Conservation (phyloP, 257 asterid species). For the Coffea eugenioides region DNA sequence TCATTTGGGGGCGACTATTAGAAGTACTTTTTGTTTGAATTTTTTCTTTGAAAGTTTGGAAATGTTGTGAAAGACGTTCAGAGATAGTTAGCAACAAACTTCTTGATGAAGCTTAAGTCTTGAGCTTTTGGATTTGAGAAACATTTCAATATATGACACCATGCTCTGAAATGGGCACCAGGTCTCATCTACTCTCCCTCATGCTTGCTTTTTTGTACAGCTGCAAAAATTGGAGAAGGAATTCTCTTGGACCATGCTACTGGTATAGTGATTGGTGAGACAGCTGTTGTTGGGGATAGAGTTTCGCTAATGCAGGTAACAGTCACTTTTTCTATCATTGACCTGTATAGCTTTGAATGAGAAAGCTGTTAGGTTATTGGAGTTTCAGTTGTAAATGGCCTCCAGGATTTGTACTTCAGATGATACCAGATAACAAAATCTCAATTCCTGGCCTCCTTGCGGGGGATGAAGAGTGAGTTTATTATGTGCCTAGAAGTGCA, state of each 20-base stretch:
- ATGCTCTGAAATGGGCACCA: background rate
- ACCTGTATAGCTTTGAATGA: background rate
- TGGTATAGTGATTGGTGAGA: conserved; percentile 49
- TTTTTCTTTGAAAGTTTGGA: background rate
- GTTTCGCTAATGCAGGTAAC: conserved; percentile 51
- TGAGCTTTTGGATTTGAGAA: background rate
- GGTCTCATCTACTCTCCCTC: background rate
- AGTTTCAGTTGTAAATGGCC: background rate
- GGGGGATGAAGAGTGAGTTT: background rate
- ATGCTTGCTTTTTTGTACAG: conserved; percentile 23
- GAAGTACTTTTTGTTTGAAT: background rate
- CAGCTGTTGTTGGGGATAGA: conserved; percentile 42
- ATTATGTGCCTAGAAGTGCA: background rate
- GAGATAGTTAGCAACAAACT: background rate
- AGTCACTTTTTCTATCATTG: background rate
- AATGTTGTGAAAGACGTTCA: background rate
- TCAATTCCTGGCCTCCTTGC: background rate
- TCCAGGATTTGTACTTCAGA: background rate
- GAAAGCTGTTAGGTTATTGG: background rate
- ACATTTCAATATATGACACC: background rate
- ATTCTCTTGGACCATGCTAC: conserved; percentile 47
- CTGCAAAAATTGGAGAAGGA: conserved; percentile 48
- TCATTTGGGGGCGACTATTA: background rate
- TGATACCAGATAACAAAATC: background rate
- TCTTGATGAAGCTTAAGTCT: background rate